phyloP scores from a whole-genome alignment of 371 early-diverging fungal species.

The Mucor piriformis region DNA sequence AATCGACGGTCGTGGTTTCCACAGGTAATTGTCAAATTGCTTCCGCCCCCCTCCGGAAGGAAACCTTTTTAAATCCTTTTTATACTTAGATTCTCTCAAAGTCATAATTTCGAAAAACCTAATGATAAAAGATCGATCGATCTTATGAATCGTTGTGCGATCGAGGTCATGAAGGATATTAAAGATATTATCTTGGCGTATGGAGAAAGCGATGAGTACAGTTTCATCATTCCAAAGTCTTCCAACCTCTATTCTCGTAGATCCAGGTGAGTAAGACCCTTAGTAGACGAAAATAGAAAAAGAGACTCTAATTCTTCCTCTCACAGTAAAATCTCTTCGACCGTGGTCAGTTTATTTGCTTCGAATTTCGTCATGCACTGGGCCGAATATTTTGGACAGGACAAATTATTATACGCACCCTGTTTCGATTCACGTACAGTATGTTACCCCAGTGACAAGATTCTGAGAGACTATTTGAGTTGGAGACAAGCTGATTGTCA shows the following conservation, averaged over 20 bases:
- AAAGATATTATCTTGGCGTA: constrained; percentile 87
- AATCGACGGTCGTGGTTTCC: constrained; percentile 94
- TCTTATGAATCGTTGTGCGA: constrained; percentile 86
- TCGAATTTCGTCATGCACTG: constrained; percentile 85
- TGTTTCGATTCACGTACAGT: constrained; percentile 93
- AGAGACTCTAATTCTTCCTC: neutral
- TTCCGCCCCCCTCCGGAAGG: too few species aligned
- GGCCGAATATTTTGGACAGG: constrained; percentile 71
- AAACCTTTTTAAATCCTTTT: neutral
- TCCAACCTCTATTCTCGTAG: constrained; percentile 81
- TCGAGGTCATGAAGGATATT: constrained; percentile 76
- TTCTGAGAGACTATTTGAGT: constrained; percentile 86
- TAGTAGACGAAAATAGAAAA: neutral
- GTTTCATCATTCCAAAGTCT: constrained; percentile 75
- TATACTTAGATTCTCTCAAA: constrained; percentile 70
- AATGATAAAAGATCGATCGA: constrained; percentile 86
- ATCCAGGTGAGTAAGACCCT: constrained; percentile 48
- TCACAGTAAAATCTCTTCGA: constrained; percentile 80
- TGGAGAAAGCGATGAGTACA: constrained; percentile 93
- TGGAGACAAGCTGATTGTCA: constrained; percentile 98
- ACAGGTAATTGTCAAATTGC: constrained; percentile 64
- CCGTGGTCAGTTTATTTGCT: constrained; percentile 85
- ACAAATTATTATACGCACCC: constrained; percentile 77
- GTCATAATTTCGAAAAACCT: constrained; percentile 88
- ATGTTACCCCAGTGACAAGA: constrained; percentile 79